Evolutionary conservation across 2,329 filamentous ascomycete genomes (phyloP).

Genomic region (Cladosporium sp.): DNA sequence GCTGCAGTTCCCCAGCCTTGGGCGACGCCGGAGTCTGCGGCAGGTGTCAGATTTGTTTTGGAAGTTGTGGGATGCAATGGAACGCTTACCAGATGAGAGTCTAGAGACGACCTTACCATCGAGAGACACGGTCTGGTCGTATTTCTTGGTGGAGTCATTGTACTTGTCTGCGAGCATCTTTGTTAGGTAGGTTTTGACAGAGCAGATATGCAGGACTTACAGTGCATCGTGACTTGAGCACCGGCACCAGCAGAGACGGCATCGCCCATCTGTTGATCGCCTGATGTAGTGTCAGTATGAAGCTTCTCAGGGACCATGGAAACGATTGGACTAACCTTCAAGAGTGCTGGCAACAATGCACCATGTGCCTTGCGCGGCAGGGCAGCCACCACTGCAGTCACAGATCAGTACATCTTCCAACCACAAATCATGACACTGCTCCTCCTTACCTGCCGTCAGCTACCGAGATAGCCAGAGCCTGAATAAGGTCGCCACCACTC

Average conservation of each 20-base stretch:
- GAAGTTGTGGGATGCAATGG: neutral
- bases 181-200: neutral
- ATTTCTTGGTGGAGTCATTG: constrained; percentile 44
- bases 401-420: neutral
- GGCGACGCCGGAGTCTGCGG: constrained; percentile 25
- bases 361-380: constrained; percentile 38
- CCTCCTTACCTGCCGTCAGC: constrained; percentile 17
- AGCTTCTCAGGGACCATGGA: neutral
- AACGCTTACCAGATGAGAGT: constrained; percentile 46
- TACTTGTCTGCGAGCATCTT: constrained; percentile 38
- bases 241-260: constrained; percentile 26
- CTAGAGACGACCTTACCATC: constrained; percentile 45
- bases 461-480: constrained; percentile 45
- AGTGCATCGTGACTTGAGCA: constrained; percentile 47
- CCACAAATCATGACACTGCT: neutral
- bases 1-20: constrained; percentile 47
- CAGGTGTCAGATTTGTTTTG: constrained; percentile 20
- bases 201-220: constrained; percentile 30
- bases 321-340: constrained; percentile 23
- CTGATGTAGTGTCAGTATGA: neutral
- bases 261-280: constrained; percentile 26
- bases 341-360: constrained; percentile 49
- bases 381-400: constrained; percentile 20
- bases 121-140: constrained; percentile 45
- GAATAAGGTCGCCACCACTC: constrained; percentile 50